Evolutionary conservation across 2,329 filamentous ascomycete species (phyloP), one percentile per base, ranked within the genome.

Genomic region (Aureobasidium zeae): DNA sequence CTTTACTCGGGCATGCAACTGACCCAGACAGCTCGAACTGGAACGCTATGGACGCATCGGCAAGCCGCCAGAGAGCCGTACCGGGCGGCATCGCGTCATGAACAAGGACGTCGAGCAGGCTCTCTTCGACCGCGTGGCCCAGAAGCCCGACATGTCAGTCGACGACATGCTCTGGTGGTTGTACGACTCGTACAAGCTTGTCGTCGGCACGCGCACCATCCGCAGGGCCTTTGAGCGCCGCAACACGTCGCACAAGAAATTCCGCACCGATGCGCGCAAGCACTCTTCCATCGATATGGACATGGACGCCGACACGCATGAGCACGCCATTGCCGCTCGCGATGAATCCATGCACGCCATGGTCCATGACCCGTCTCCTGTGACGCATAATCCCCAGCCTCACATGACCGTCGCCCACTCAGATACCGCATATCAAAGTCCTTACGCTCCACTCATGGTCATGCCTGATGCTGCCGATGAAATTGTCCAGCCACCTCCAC

Each of bases 151-250:
- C 24, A 52, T 60, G 52, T 57, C 56, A 9, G 58, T 61, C 34
- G 59, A 62, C 38, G 59, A 62, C 45, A 62, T 62, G 58, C 52
- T 61, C 9, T 62, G 59, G 59, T 62, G 59, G 58, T 49, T 62
- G 7, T 60, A 61, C 51, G 58, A 62, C 30, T 55, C 51, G 2
- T 56, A 61, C 47, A 53, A 59, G 49, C 57, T 62, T 21, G 59
- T 61, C 15, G 59, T 61, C 28, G 59, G 58, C 36, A 61, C 59
- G 21, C 52, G 59, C 17, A 62, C 59, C 10, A 60, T 62, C 26
- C 53, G 59, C 1, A 53, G 59, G n/a, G 59, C 61, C 16, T 62
- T 62, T 38, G 59, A 62, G 49, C 55, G 59, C 22, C 47, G 44
- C 31, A 48, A 48, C 36, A 48, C 47, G 19, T 44, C 46, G 25